phyloP scores from a whole-genome alignment of 1,284 basidiomycete genomes.

The Heterobasidion occidentale region DNA sequence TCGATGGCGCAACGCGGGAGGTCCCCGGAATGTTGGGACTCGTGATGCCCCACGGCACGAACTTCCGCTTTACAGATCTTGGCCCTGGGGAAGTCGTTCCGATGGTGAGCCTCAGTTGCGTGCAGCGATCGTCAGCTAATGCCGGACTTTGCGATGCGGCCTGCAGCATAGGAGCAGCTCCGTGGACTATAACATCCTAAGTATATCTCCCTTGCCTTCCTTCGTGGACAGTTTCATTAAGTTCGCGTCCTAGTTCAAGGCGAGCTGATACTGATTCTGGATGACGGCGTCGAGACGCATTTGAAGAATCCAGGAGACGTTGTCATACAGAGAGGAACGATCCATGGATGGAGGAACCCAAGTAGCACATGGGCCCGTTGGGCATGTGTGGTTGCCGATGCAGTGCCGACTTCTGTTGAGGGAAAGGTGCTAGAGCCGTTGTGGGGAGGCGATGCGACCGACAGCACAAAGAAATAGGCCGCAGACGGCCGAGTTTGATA shows the following conservation, averaged over 20 bases:
- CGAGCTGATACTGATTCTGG: slow-evolving; percentile 44
- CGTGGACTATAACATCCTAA: slow-evolving; percentile 53
- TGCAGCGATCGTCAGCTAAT: neutral
- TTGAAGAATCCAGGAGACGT: slow-evolving; percentile 48
- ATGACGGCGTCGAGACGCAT: slow-evolving; percentile 48
- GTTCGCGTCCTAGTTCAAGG: slow-evolving; percentile 35
- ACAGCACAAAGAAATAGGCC: neutral
- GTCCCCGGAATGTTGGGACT: slow-evolving; percentile 31
- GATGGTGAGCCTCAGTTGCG: slow-evolving; percentile 31
- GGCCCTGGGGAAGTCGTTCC: slow-evolving; percentile 41
- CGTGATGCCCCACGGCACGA: slow-evolving; percentile 38
- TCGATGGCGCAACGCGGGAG: slow-evolving; percentile 41
- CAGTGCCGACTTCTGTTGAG: slow-evolving; percentile 41
- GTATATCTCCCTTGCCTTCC: slow-evolving; percentile 22
- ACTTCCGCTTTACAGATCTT: slow-evolving; percentile 48
- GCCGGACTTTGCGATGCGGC: neutral
- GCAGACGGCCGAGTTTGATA: neutral
- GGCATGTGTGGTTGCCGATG: slow-evolving; percentile 45
- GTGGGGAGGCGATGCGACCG: neutral
- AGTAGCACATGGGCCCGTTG: slow-evolving; percentile 43
- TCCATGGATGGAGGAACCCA: slow-evolving; percentile 58
- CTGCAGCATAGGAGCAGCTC: slow-evolving; percentile 39
- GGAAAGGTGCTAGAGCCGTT: slow-evolving; percentile 22
- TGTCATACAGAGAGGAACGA: slow-evolving; percentile 49
- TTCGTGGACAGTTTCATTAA: neutral